A percentile compares a stretch with the other conserved stretches of the same genome.
These are phyloP conservation scores for Fusarium virguliforme DNA, from an alignment of 2,329 filamentous ascomycete species.

Conservation along the genomic window DNA sequence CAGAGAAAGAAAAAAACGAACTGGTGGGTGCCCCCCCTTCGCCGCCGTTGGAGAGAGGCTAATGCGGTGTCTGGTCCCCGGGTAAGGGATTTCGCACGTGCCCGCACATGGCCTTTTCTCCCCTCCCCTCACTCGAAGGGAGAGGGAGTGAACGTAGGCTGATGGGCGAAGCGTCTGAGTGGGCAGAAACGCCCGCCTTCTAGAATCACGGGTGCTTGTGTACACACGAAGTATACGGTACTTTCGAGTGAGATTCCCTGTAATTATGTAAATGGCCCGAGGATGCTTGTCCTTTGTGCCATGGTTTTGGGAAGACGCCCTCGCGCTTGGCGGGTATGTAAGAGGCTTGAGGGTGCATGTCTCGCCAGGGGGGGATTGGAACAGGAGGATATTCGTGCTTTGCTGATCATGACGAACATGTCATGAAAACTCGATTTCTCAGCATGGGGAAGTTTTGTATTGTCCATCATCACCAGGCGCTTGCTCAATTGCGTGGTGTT, in stretches of 20 bases:
- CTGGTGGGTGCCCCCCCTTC: not conserved
- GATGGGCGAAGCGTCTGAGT: slow-evolving; percentile 25
- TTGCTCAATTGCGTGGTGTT: not conserved
- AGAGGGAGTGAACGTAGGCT: slow-evolving; percentile 27
- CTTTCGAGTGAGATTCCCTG: slow-evolving; percentile 20
- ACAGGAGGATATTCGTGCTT: not conserved
- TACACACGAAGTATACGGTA: slow-evolving; percentile 36
- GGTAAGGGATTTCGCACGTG: slow-evolving; percentile 23
- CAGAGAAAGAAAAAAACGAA: slow-evolving; percentile 5
- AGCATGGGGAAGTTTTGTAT: not conserved
- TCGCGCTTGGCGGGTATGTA: not conserved
- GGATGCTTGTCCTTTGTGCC: not conserved
- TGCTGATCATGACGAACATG: slow-evolving; percentile 8
- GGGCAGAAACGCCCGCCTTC: slow-evolving; percentile 23
- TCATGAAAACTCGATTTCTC: not conserved
- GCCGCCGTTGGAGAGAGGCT: slow-evolving; percentile 31
- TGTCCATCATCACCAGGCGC: not conserved
- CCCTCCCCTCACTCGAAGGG: not conserved
- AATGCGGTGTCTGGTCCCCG: slow-evolving; percentile 22
- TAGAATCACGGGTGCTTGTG: slow-evolving; percentile 28
- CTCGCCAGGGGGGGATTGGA: slow-evolving; percentile 4
- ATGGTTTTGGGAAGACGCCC: slow-evolving; percentile 7
- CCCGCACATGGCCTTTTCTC: not conserved
- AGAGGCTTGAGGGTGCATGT: slow-evolving; percentile 3
- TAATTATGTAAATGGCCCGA: slow-evolving; percentile 38